Percentiles rank a stretch among this genome's conserved stretches.
phyloP scores from a whole-genome alignment of 139 green algal genomes.

The Ulvella scutata region DNA sequence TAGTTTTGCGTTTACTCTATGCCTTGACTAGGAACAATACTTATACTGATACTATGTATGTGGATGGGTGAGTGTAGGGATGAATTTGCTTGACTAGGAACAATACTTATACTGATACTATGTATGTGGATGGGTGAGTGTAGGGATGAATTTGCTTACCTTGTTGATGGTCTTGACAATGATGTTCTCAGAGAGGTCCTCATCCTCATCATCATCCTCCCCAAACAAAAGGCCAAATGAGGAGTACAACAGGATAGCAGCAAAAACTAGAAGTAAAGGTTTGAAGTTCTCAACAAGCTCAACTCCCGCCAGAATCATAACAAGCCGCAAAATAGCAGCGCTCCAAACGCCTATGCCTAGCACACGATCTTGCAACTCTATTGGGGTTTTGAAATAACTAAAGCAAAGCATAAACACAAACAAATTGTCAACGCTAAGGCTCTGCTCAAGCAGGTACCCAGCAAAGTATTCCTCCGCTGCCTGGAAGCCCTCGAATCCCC shows the following conservation, averaged over 20 bases:
- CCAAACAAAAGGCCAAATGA: slow-evolving; percentile 49
- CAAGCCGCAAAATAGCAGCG: slow-evolving; percentile 67
- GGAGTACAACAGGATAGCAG: slow-evolving; percentile 75
- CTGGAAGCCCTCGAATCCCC: background rate
- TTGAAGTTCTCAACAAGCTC: slow-evolving; percentile 73
- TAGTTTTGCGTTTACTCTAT: too few species aligned
- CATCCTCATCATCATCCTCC: slow-evolving; percentile 34
- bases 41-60: too few species aligned
- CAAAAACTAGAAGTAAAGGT: slow-evolving; percentile 82
- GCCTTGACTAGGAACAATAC: too few species aligned
- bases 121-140: too few species aligned
- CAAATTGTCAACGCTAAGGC: slow-evolving; percentile 89
- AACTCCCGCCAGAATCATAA: slow-evolving; percentile 69
- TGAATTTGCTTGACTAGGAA: too few species aligned
- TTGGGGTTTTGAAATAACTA: slow-evolving; percentile 69
- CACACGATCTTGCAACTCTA: slow-evolving; percentile 53
- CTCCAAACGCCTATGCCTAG: slow-evolving; percentile 78
- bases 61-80: too few species aligned
- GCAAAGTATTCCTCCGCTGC: slow-evolving; percentile 55
- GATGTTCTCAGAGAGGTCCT: slow-evolving; percentile 51
- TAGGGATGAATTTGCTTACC: background rate
- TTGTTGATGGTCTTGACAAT: slow-evolving; percentile 52
- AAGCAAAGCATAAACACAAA: slow-evolving; percentile 98
- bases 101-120: too few species aligned
- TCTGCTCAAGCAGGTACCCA: slow-evolving; percentile 94